phyloP scores from a whole-genome alignment of 305 asterid species.

The Nicotiana rustica region DNA sequence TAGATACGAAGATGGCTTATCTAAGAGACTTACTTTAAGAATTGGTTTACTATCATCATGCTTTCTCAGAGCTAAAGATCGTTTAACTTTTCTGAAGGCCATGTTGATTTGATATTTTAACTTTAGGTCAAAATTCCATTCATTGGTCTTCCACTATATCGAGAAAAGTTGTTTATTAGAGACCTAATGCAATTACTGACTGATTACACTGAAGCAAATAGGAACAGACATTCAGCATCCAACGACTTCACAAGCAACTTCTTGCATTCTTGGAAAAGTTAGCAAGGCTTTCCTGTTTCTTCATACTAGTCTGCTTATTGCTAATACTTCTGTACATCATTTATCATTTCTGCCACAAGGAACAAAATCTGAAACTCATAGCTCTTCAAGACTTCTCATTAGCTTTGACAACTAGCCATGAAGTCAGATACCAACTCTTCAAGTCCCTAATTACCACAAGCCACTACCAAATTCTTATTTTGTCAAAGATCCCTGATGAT shows the following conservation, averaged over 20 bases:
- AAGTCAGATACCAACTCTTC: conserved; percentile 5
- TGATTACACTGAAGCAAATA: background rate
- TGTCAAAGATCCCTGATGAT: background rate
- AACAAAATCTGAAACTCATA: background rate
- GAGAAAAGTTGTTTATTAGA: conserved; percentile 4
- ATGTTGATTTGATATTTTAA: background rate
- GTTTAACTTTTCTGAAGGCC: background rate
- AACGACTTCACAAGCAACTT: background rate
- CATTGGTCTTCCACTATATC: background rate
- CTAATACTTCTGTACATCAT: background rate
- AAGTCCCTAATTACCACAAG: background rate
- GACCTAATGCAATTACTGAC: background rate
- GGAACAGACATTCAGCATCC: background rate
- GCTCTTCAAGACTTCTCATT: background rate
- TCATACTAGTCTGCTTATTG: conserved; percentile 5
- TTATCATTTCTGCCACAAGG: conserved; percentile 20
- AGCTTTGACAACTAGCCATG: background rate
- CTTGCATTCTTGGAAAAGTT: background rate
- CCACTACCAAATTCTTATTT: background rate
- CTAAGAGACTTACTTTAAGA: background rate
- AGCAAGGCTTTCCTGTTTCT: background rate
- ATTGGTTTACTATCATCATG: conserved; percentile 10
- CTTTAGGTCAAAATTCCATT: background rate
- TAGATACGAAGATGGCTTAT: too few relatives aligned
- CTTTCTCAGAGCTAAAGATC: background rate